Evolutionary conservation across 192 early-diverging fungal species (phyloP).

Genomic region (Ambispora gerdemannii): DNA sequence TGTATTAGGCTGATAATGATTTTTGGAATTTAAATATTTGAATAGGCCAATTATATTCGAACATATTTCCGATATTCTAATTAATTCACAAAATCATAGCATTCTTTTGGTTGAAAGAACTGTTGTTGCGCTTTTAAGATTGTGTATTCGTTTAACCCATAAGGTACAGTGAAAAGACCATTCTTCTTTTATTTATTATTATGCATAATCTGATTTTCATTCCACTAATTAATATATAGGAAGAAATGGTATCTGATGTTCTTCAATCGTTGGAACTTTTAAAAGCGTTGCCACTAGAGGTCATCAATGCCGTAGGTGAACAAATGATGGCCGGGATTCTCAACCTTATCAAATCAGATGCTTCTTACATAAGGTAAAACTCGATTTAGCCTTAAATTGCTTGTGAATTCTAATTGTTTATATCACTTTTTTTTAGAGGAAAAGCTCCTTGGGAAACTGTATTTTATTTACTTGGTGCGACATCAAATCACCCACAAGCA

Average conservation of each 20-base stretch:
- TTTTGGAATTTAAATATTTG: neutral
- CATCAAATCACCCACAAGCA: constrained; percentile 59
- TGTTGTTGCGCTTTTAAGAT: constrained; percentile 67
- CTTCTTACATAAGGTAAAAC: constrained; percentile 40
- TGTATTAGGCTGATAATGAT: no score
- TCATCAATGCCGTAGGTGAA: constrained; percentile 64
- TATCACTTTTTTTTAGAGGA: constrained; percentile 35
- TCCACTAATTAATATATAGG: constrained; percentile 31
- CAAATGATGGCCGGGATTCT: constrained; percentile 76
- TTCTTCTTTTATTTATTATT: neutral
- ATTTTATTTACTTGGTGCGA: constrained; percentile 52
- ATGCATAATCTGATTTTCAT: constrained; percentile 16
- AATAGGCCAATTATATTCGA: constrained; percentile 62
- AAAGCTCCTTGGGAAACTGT: constrained; percentile 49
- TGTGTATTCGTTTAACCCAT: constrained; percentile 68
- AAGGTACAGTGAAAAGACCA: constrained; percentile 44
- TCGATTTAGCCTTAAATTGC: no score
- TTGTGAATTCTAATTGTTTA: neutral
- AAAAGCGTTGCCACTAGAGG: constrained; percentile 52
- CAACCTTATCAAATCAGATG: constrained; percentile 58
- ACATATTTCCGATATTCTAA: constrained; percentile 70
- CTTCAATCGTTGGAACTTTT: constrained; percentile 54
- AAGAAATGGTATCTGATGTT: constrained; percentile 53
- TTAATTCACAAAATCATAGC: constrained; percentile 59
- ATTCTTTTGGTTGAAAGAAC: constrained; percentile 71